phyloP scores from a whole-genome alignment of 2,329 filamentous ascomycete species.

The Venturia nashicola region DNA sequence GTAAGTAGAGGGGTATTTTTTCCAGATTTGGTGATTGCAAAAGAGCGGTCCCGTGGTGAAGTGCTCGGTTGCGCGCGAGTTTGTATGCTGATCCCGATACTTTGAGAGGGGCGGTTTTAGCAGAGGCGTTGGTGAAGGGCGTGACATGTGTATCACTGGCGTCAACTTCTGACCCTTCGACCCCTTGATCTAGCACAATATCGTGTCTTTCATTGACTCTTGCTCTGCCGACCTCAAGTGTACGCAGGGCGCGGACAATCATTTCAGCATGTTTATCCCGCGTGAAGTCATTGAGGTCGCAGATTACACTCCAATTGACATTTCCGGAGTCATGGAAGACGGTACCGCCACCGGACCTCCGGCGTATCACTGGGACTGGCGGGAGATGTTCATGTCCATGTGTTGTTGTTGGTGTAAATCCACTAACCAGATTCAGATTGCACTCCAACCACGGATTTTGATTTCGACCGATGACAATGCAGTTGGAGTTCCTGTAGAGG shows the following conservation, averaged over 20 bases:
- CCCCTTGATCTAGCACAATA: constrained; percentile 60
- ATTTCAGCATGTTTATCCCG: constrained; percentile 82
- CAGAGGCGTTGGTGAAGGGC: constrained; percentile 26
- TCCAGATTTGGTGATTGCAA: constrained; percentile 63
- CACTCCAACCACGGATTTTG: constrained; percentile 97
- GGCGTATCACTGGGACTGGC: constrained; percentile 44
- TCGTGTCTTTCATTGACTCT: constrained; percentile 86
- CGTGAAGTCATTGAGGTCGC: constrained; percentile 63
- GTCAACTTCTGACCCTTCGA: constrained; percentile 17
- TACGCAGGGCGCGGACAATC: constrained; percentile 70
- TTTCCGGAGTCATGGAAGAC: constrained; percentile 93
- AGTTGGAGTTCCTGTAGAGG: constrained; percentile 77
- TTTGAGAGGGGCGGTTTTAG: constrained; percentile 43
- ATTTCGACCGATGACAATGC: constrained; percentile 85
- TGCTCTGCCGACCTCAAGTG: constrained; percentile 45
- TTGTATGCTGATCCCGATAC: constrained; percentile 94
- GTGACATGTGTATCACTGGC: constrained; percentile 31
- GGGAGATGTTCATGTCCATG: neutral
- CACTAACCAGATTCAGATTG: constrained; percentile 52
- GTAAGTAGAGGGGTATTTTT: constrained; percentile 56
- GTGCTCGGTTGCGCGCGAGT: constrained; percentile 62
- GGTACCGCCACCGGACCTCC: constrained; percentile 78
- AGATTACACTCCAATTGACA: constrained; percentile 89
- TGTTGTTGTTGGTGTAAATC: neutral
- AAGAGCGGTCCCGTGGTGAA: constrained; percentile 91